Evolutionary conservation across 495 filamentous ascomycete genomes (phyloP), one percentile per base, ranked within the genome.

Genomic region (Cladorrhinum samala): DNA sequence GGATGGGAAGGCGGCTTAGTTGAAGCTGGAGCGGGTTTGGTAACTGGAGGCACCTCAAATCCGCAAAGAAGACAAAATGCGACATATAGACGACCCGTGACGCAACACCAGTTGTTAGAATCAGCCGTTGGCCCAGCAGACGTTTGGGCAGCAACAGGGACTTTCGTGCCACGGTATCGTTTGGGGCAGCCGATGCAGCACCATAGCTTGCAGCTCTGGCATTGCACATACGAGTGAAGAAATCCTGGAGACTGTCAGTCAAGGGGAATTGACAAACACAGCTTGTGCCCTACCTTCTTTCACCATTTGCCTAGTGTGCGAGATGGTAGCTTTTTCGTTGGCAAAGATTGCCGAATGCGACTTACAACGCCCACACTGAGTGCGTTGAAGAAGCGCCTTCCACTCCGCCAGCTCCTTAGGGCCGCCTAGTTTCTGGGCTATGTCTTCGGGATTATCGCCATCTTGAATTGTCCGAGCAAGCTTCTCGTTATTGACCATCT

Each of bases 71-170:
- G 52, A 17, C 61, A 62, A 49, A 67, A 71, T 16, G 63, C 50
- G 14, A 71, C 57, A n/a, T 64, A 66, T 4, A 66, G 17, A 7
- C 66, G 55, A 2, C 62, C 65, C 9, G 47, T 9, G 16, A 65
- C 56, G 48, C 71, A 73, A 52, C 69, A 72, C 66, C 67, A n/a
- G n/a, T n/a, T n/a, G n/a, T n/a, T n/a, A 71, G 17, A 3, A 19
- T 36, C 27, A 42, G 18, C n/a, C n/a, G n/a, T n/a, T n/a, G n/a
- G n/a, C n/a, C n/a, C n/a, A n/a, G n/a, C n/a, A n/a, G n/a, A n/a
- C n/a, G n/a, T n/a, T n/a, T n/a, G n/a, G n/a, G n/a, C n/a, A n/a
- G n/a, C n/a, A n/a, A n/a, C n/a, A n/a, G n/a, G n/a, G n/a, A n/a
- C n/a, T n/a, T n/a, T n/a, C n/a, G n/a, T n/a, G n/a, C n/a, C n/a